These are phyloP conservation scores for Saccharata proteae DNA, from an alignment of 2,329 filamentous ascomycete genomes.

Conservation along the genomic window DNA sequence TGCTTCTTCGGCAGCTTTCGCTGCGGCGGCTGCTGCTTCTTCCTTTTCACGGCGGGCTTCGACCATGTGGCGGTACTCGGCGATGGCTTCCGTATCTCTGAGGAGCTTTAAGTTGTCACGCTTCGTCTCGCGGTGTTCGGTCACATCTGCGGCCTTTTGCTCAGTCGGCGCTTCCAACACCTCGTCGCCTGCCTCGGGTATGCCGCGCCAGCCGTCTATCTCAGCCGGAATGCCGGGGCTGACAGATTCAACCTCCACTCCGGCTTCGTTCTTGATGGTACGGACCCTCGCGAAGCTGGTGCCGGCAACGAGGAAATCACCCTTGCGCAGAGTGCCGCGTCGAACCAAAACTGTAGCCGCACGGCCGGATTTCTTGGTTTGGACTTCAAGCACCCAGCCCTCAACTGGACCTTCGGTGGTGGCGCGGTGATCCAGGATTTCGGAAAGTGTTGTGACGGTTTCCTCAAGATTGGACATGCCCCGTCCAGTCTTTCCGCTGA, in stretches of 20 bases:
- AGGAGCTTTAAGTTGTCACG: conserved; percentile 54
- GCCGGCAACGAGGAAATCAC: conserved; percentile 78
- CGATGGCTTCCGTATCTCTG: conserved; percentile 64
- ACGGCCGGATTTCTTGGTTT: conserved; percentile 72
- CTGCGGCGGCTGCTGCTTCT: conserved; percentile 27
- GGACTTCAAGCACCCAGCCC: conserved; percentile 88
- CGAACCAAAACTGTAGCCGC: conserved; percentile 83
- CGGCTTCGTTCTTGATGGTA: conserved; percentile 72
- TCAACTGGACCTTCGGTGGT: conserved; percentile 67
- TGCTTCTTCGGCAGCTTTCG: conserved; percentile 15
- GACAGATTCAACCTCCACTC: conserved; percentile 57
- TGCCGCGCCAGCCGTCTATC: conserved; percentile 86
- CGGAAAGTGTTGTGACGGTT: conserved; percentile 71
- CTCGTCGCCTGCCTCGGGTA: conserved; percentile 75
- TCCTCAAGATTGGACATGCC: conserved; percentile 91
- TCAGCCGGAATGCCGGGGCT: conserved; percentile 83
- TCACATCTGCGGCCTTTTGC: conserved; percentile 62
- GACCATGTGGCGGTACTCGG: conserved; percentile 46
- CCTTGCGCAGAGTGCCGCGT: conserved; percentile 68
- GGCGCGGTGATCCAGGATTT: conserved; percentile 82
- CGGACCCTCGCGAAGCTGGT: conserved; percentile 81
- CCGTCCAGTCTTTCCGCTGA: conserved; percentile 86
- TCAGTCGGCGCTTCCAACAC: conserved; percentile 75
- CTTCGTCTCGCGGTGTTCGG: conserved; percentile 63
- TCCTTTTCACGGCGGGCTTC: conserved; percentile 52